phyloP scores from a whole-genome alignment of 1,139 yeast species.

The Geotrichum reessii region DNA sequence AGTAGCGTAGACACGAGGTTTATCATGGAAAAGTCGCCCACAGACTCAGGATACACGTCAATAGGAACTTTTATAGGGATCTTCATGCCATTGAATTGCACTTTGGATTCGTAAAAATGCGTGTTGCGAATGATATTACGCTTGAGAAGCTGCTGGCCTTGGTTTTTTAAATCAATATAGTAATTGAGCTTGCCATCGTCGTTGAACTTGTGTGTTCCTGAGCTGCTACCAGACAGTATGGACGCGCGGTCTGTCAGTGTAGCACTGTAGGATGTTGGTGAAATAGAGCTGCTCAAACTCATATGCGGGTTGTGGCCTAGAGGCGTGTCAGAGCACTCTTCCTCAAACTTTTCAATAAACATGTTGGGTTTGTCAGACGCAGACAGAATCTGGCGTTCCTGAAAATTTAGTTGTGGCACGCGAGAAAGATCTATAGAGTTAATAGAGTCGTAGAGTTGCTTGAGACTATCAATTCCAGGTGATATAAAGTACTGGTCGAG shows the following conservation, averaged over 20 bases:
- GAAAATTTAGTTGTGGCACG: slow-evolving; percentile 31
- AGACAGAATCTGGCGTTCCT: slow-evolving; percentile 33
- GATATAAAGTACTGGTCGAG: slow-evolving; percentile 41
- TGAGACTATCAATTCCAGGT: slow-evolving; percentile 30
- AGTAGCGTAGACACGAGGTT: slow-evolving; percentile 27
- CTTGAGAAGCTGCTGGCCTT: slow-evolving; percentile 26
- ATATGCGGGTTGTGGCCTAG: background rate
- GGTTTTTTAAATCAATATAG: slow-evolving; percentile 31
- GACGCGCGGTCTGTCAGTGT: slow-evolving; percentile 9
- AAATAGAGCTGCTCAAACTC: slow-evolving; percentile 5
- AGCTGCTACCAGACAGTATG: slow-evolving; percentile 6
- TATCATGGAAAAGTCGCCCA: slow-evolving; percentile 33
- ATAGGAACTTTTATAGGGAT: slow-evolving; percentile 35
- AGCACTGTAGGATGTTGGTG: slow-evolving; percentile 1
- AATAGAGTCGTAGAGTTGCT: slow-evolving; percentile 39
- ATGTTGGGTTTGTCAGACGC: slow-evolving; percentile 30
- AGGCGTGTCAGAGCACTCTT: slow-evolving; percentile 11
- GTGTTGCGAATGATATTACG: slow-evolving; percentile 30
- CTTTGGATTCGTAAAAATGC: slow-evolving; percentile 34
- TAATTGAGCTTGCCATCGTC: slow-evolving; percentile 24
- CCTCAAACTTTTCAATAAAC: slow-evolving; percentile 32
- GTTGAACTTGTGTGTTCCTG: background rate
- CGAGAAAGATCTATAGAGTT: slow-evolving; percentile 35
- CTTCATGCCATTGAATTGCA: slow-evolving; percentile 31
- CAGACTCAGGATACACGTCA: slow-evolving; percentile 32